phyloP scores from a whole-genome alignment of 306 rosid species.

The Echinosophora koreensis region DNA sequence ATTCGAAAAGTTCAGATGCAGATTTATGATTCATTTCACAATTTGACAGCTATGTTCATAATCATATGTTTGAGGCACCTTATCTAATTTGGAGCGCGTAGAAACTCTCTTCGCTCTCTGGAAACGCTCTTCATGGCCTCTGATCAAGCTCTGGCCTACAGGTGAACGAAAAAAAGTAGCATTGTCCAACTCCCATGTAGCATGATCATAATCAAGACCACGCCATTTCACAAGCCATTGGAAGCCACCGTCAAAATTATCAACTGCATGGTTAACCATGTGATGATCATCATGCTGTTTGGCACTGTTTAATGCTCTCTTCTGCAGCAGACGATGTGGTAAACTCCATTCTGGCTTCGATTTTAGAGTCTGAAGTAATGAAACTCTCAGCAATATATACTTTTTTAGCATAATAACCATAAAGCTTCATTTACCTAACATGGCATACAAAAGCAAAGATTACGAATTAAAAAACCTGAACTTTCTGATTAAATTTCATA shows the following conservation, averaged over 20 bases:
- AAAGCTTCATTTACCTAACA: constrained; percentile 29
- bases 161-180: constrained; percentile 56
- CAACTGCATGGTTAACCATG: constrained; percentile 46
- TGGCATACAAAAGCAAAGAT: constrained; percentile 21
- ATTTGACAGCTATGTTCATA: background rate
- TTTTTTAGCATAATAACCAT: constrained; percentile 26
- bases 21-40: background rate
- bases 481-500: constrained; percentile 52
- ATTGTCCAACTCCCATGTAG: constrained; percentile 79
- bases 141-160: constrained; percentile 59
- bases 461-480: constrained; percentile 58
- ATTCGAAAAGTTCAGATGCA: background rate
- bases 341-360: constrained; percentile 69
- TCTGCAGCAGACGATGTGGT: constrained; percentile 72
- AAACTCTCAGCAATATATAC: constrained; percentile 20
- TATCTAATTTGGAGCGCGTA: constrained; percentile 46
- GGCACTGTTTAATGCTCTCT: constrained; percentile 52
- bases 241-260: constrained; percentile 44
- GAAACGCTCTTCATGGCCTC: constrained; percentile 60
- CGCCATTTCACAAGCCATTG: constrained; percentile 87
- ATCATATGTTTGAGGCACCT: constrained; percentile 45
- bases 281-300: constrained; percentile 46
- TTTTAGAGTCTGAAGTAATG: constrained; percentile 49
- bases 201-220: constrained; percentile 69
- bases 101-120: constrained; percentile 52